A percentile compares a stretch with the other conserved stretches of the same genome.
Conservation (phyloP, 2,329 filamentous ascomycete species). For the Cordyceps pruinosa region DNA sequence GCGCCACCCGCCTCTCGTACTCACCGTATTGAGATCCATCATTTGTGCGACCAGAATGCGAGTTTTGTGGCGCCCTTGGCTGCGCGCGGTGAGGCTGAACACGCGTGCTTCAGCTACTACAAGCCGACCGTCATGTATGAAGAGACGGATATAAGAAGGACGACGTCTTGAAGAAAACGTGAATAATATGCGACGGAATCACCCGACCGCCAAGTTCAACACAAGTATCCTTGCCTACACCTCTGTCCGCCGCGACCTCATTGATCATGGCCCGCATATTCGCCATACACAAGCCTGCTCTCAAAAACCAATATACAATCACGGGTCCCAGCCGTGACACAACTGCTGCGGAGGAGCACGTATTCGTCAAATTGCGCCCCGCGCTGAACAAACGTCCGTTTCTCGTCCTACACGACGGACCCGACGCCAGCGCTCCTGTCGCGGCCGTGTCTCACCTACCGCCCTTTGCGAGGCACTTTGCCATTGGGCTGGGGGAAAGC, state of each 20-base stretch:
- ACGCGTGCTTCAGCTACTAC: not conserved
- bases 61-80: slow-evolving; percentile 4
- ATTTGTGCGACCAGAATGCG: not conserved
- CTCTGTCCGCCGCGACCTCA: not conserved
- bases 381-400: slow-evolving; percentile 1
- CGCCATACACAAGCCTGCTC: slow-evolving; percentile 1
- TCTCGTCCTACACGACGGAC: slow-evolving; percentile 1
- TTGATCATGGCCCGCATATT: slow-evolving; percentile 6
- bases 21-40: not conserved
- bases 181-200: not conserved
- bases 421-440: not conserved
- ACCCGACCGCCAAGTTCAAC: no score
- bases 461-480: slow-evolving; percentile 4
- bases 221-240: no score
- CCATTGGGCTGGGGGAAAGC: not conserved
- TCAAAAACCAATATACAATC: slow-evolving; percentile 4
- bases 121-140: no score
- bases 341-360: not conserved
- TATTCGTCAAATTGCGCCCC: not conserved
- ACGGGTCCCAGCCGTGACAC: not conserved
- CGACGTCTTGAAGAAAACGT: not conserved
- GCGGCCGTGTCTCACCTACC: slow-evolving; percentile 10
- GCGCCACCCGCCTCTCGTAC: slow-evolving; percentile 1
- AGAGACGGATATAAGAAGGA: not conserved
- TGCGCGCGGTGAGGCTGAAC: not conserved